phyloP scores from a whole-genome alignment of 169 alveolate genomes.

The Plasmodium adleri region DNA sequence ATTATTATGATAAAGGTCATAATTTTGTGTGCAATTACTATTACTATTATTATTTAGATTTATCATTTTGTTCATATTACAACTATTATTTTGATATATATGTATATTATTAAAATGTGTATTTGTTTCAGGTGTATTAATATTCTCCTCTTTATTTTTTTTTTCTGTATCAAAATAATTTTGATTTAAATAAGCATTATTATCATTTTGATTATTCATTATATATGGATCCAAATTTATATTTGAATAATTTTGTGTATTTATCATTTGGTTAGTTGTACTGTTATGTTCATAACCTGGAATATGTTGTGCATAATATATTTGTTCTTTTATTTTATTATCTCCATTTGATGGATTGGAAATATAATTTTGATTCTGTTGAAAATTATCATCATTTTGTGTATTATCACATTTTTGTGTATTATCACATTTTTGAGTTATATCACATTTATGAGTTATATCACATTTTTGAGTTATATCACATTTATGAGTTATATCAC shows the following conservation, averaged over 20 bases:
- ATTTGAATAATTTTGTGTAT: not conserved
- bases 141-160: too few relatives aligned
- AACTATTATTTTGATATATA: conserved; percentile 1
- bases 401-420: not conserved
- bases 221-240: not conserved
- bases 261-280: conserved; percentile 1
- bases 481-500: conserved; percentile 1
- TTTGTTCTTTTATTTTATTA: not conserved
- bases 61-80: conserved; percentile 1
- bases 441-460: too few relatives aligned
- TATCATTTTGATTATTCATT: conserved; percentile 2
- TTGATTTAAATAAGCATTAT: conserved; percentile 3
- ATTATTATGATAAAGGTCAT: not conserved
- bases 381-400: too few relatives aligned
- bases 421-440: not conserved
- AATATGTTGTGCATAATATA: not conserved
- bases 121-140: not conserved
- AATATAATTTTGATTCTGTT: too few relatives aligned
- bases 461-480: not conserved
- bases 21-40: not conserved
- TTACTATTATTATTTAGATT: not conserved
- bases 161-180: too few relatives aligned
- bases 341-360: not conserved
- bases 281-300: not conserved
- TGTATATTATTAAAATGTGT: not conserved